Base-by-base conservation (phyloP, 345 rosid species). In the Isatis tinctoria region DNA sequence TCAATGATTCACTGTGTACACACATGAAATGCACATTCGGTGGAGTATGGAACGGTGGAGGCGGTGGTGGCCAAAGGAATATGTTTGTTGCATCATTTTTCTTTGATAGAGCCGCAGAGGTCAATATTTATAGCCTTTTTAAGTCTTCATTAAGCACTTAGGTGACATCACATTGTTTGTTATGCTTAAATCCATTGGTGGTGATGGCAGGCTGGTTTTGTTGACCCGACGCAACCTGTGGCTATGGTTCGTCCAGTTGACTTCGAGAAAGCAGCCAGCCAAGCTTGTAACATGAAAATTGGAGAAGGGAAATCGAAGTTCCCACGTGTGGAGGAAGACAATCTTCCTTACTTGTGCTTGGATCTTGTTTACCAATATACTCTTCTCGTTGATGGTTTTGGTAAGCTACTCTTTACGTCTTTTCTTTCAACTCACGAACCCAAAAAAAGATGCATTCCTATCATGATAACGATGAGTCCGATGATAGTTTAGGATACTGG, bases 91-190 rank as follows among this genome's bases (percentile, higher is more conserved):
- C 98, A 28, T 95, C 99, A 1, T 95, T 95, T 77, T 95, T 95
- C 90, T 95, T 82, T 47, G 99, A 95, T 85, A 82, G 97, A 75
- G 99, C 99, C 67, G 98, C 98, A 40, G 90, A 92, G 99, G 98
- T 95, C 35, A 85, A 40, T 8, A 59, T 3, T 2, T 4, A 6
- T 20, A n/a, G 8, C 35, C 17, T 27, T 65, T n/a, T 26, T 57
- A 35, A 18, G 16, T 60, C 54, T n/a, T 49, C 35, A 17, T 18
- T 4, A 39, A 58, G 28, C 45, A 65, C 40, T 40, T 54, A 11
- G 0, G 10, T 17, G 63, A 62, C 59, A 65, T 24, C 30, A 59
- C 27, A 17, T 2, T 35, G 63, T 33, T 35, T 33, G 63, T 33
- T 18, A 58, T 56, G 60, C 22, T 56, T 56, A 10, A 33, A 57